phyloP scores from a whole-genome alignment of 768 basidiomycete genomes.

The Leccinum boreale region DNA sequence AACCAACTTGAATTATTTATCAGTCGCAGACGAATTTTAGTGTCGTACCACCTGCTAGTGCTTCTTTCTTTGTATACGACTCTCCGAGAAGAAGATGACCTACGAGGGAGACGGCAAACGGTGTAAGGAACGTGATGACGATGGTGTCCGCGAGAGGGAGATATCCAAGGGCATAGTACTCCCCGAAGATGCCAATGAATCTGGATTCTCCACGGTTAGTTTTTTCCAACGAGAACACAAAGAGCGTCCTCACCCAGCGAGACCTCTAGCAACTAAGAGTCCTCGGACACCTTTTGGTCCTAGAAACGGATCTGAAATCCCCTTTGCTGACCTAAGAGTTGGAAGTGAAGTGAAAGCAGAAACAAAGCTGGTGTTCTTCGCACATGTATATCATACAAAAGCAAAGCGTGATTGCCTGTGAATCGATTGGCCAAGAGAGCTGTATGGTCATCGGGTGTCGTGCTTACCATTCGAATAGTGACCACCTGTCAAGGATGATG shows the following conservation, averaged over 20 bases:
- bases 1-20: not conserved
- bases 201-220: constrained; percentile 22
- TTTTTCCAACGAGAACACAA: not conserved
- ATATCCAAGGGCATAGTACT: constrained; percentile 72
- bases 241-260: constrained; percentile 52
- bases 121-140: constrained; percentile 72
- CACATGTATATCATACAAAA: constrained; percentile 54
- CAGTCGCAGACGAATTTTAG: not conserved
- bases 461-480: constrained; percentile 53
- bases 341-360: not conserved
- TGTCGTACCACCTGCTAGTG: constrained; percentile 47
- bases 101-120: constrained; percentile 59
- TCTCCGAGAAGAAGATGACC: constrained; percentile 66
- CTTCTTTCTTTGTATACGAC: constrained; percentile 49
- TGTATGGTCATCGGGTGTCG: not conserved
- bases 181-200: constrained; percentile 71
- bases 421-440: not conserved
- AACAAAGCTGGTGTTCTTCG: not conserved
- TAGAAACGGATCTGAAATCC: constrained; percentile 54
- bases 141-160: constrained; percentile 77
- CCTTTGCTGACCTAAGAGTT: constrained; percentile 32
- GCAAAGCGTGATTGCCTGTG: constrained; percentile 49
- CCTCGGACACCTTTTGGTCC: constrained; percentile 68
- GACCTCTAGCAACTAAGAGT: constrained; percentile 55
- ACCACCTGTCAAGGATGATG: constrained; percentile 40